phyloP scores from a whole-genome alignment of 2,329 filamentous ascomycete genomes.

The Neoascochyta sp. region DNA sequence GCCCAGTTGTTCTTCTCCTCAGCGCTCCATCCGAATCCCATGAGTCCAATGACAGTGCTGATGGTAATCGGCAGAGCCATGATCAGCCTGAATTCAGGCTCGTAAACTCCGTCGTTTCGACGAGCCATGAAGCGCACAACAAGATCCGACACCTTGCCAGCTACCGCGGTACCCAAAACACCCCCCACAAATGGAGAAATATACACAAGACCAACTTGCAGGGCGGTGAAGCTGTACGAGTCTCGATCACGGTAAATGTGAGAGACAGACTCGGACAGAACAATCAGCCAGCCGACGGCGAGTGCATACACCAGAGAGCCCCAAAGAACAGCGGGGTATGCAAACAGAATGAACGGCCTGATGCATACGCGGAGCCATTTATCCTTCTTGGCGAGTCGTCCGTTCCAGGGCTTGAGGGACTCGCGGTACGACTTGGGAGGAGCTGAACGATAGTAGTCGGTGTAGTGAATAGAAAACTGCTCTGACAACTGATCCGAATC shows the following conservation, averaged over 20 bases:
- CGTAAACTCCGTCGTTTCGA: slow-evolving; percentile 88
- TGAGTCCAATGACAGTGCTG: slow-evolving; percentile 77
- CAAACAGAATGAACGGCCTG: slow-evolving; percentile 79
- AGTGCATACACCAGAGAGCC: slow-evolving; percentile 79
- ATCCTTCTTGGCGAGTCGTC: slow-evolving; percentile 65
- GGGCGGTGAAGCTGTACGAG: slow-evolving; percentile 74
- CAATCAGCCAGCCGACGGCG: slow-evolving; percentile 92
- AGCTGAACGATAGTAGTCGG: slow-evolving; percentile 61
- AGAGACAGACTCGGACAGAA: slow-evolving; percentile 82
- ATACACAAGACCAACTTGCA: slow-evolving; percentile 83
- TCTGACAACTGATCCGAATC: slow-evolving; percentile 23
- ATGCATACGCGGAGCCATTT: slow-evolving; percentile 74
- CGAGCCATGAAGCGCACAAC: slow-evolving; percentile 78
- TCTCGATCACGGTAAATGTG: slow-evolving; percentile 68
- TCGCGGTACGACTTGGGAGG: slow-evolving; percentile 69
- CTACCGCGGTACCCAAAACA: slow-evolving; percentile 84
- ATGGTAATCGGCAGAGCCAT: slow-evolving; percentile 76
- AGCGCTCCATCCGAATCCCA: slow-evolving; percentile 95
- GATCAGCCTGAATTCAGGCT: slow-evolving; percentile 69
- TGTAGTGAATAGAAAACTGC: slow-evolving; percentile 54
- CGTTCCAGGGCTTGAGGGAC: slow-evolving; percentile 72
- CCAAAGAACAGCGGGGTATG: slow-evolving; percentile 88
- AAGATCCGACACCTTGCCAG: slow-evolving; percentile 80
- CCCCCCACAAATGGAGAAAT: slow-evolving; percentile 72
- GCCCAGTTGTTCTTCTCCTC: slow-evolving; percentile 75